Percentiles rank a stretch among this genome's conserved stretches.
Evolutionary conservation across 768 basidiomycete species (phyloP).

Genomic region (Xerocomellus dryophilus): DNA sequence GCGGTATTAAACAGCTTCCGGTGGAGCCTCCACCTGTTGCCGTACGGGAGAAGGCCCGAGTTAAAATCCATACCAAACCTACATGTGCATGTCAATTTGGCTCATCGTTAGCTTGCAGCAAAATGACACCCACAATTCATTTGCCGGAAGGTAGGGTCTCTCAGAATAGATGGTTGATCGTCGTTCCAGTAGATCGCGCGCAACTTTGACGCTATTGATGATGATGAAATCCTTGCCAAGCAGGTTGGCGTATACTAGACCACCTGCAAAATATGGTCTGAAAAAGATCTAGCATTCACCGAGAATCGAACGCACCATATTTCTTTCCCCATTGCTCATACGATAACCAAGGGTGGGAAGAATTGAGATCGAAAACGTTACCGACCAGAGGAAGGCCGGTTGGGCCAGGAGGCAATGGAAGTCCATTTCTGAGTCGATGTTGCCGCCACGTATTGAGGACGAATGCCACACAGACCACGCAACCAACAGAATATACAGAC

Average conservation of each 20-base stretch:
- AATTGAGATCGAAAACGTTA: slow-evolving; percentile 19
- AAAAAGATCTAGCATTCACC: neutral
- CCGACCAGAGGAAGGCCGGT: slow-evolving; percentile 40
- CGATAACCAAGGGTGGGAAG: slow-evolving; percentile 29
- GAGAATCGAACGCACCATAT: slow-evolving; percentile 23
- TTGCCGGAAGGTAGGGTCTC: slow-evolving; percentile 23
- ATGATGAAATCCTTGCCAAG: slow-evolving; percentile 30
- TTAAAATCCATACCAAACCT: slow-evolving; percentile 34
- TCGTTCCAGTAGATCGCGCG: slow-evolving; percentile 24
- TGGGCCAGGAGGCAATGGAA: slow-evolving; percentile 50
- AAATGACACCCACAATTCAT: slow-evolving; percentile 14
- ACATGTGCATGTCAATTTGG: neutral
- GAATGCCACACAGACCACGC: slow-evolving; percentile 2
- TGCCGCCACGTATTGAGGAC: slow-evolving; percentile 16
- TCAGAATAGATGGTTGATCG: slow-evolving; percentile 30
- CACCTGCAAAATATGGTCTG: slow-evolving; percentile 11
- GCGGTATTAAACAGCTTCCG: slow-evolving; percentile 25
- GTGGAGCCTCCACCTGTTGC: slow-evolving; percentile 29
- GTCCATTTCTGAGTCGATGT: slow-evolving; percentile 9
- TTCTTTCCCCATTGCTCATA: slow-evolving; percentile 34
- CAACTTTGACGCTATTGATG: slow-evolving; percentile 21
- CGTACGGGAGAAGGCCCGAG: slow-evolving; percentile 30
- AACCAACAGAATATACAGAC: slow-evolving; percentile 2
- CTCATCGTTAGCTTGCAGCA: neutral
- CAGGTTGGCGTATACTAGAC: slow-evolving; percentile 24